phyloP scores from a whole-genome alignment of 2,329 filamentous ascomycete genomes.

The Stemphylium lycopersici region DNA sequence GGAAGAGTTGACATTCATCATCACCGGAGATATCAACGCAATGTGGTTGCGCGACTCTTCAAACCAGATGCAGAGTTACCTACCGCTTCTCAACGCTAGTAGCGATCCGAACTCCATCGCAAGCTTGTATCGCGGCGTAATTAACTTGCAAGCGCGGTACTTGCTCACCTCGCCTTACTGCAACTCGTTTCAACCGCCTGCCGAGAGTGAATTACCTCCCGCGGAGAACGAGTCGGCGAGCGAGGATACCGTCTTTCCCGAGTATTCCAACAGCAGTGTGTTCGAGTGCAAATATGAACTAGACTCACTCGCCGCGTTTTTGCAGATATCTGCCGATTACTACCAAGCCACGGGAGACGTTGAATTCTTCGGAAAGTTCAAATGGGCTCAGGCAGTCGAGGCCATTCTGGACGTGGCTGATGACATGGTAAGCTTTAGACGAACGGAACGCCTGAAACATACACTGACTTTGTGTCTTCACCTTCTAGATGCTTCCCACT shows the following conservation, averaged over 20 bases:
- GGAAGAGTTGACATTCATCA: slow-evolving; percentile 68
- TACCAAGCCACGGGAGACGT: slow-evolving; percentile 56
- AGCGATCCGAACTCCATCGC: slow-evolving; percentile 65
- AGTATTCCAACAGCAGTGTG: slow-evolving; percentile 52
- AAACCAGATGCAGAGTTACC: slow-evolving; percentile 75
- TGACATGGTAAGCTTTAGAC: slow-evolving; percentile 42
- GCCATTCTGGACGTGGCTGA: slow-evolving; percentile 53
- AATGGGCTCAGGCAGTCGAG: slow-evolving; percentile 55
- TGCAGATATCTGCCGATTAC: slow-evolving; percentile 58
- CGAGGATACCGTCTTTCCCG: slow-evolving; percentile 52
- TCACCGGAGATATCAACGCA: slow-evolving; percentile 64
- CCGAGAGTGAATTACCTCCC: slow-evolving; percentile 53
- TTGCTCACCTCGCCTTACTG: slow-evolving; percentile 64
- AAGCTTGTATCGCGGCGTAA: slow-evolving; percentile 71
- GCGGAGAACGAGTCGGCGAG: slow-evolving; percentile 48
- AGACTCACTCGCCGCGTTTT: slow-evolving; percentile 59
- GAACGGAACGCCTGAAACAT: no score
- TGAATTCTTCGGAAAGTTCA: slow-evolving; percentile 56
- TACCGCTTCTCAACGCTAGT: slow-evolving; percentile 64
- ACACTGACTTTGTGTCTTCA: no score
- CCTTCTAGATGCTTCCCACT: slow-evolving; percentile 48
- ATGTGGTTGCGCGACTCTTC: slow-evolving; percentile 64
- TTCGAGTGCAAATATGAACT: slow-evolving; percentile 63
- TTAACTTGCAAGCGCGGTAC: slow-evolving; percentile 74
- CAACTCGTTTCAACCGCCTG: slow-evolving; percentile 60